phyloP scores from a whole-genome alignment of 2,329 filamentous ascomycete genomes.

The Fusarium devonianum region DNA sequence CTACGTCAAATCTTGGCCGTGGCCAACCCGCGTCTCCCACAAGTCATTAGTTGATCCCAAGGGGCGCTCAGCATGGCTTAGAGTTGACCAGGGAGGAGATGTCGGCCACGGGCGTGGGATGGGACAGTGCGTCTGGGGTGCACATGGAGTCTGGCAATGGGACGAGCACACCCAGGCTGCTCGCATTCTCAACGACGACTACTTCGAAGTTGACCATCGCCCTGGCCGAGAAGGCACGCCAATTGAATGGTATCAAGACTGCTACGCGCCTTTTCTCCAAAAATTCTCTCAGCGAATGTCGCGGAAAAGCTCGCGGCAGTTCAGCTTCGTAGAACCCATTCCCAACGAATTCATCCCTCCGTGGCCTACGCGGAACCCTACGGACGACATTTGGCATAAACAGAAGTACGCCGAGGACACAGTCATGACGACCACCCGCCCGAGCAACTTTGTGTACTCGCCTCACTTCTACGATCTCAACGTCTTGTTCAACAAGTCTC shows the following conservation, averaged over 20 bases:
- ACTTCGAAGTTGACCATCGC: constrained; percentile 50
- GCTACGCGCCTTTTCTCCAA: constrained; percentile 50
- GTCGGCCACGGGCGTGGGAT: constrained; percentile 35
- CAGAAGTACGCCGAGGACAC: constrained; percentile 42
- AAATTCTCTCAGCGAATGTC: constrained; percentile 47
- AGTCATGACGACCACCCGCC: constrained; percentile 40
- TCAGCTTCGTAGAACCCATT: constrained; percentile 52
- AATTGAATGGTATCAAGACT: constrained; percentile 53
- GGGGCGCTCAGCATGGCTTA: constrained; percentile 47
- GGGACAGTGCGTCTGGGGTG: constrained; percentile 49
- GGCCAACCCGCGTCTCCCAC: constrained; percentile 49
- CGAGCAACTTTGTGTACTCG: constrained; percentile 49
- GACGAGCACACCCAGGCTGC: constrained; percentile 42
- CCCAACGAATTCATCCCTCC: constrained; percentile 52
- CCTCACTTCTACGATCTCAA: constrained; percentile 55
- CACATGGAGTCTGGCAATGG: constrained; percentile 51
- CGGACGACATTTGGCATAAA: constrained; percentile 9
- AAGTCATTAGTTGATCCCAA: constrained; percentile 47
- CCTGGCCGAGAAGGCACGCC: constrained; percentile 45
- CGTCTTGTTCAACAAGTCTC: constrained; percentile 49
- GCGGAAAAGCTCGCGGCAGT: constrained; percentile 39
- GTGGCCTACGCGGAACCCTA: constrained; percentile 39
- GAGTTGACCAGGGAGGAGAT: constrained; percentile 26
- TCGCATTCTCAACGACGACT: constrained; percentile 41
- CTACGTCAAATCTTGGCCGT: constrained; percentile 53